Evolutionary conservation across 2,329 filamentous ascomycete genomes (phyloP).

Genomic region (Myrmaecium sp.): DNA sequence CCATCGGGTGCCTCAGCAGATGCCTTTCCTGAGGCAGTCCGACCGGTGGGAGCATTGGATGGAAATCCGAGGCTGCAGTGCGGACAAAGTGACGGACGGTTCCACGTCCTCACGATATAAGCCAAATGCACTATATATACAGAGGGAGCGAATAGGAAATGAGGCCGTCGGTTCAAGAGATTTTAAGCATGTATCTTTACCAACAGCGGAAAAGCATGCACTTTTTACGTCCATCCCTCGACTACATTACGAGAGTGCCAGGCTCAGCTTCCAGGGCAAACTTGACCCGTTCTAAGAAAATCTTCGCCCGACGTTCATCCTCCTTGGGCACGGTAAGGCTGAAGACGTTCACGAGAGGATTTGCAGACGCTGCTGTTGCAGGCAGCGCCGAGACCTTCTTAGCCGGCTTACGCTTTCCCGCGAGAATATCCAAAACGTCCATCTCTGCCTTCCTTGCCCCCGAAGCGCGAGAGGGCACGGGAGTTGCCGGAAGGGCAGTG

Average conservation of each 20-base stretch:
- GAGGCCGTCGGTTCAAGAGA: no score
- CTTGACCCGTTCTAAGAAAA: constrained; percentile 80
- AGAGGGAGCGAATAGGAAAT: no score
- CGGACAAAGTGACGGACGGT: no score
- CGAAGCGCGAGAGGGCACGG: constrained; percentile 5
- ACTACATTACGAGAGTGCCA: constrained; percentile 21
- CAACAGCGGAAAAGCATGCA: no score
- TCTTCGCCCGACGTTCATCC: constrained; percentile 65
- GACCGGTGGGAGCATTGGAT: no score
- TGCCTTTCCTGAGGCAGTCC: no score
- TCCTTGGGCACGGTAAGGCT: constrained; percentile 60
- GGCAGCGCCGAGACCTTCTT: constrained; percentile 22
- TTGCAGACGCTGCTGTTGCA: constrained; percentile 14
- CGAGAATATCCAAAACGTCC: constrained; percentile 73
- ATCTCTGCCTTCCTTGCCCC: constrained; percentile 23
- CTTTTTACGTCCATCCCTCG: no score
- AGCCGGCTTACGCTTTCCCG: constrained; percentile 18
- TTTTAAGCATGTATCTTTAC: no score
- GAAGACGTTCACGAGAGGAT: constrained; percentile 60
- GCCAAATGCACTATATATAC: no score
- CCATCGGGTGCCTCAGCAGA: no score
- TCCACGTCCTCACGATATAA: no score
- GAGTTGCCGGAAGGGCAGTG: constrained; percentile 23
- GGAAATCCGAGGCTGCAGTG: no score
- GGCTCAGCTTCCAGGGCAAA: constrained; percentile 40